Conservation (phyloP, 225 moss, liverwort and hornwort species). For the Thuidium tamariscinum region DNA sequence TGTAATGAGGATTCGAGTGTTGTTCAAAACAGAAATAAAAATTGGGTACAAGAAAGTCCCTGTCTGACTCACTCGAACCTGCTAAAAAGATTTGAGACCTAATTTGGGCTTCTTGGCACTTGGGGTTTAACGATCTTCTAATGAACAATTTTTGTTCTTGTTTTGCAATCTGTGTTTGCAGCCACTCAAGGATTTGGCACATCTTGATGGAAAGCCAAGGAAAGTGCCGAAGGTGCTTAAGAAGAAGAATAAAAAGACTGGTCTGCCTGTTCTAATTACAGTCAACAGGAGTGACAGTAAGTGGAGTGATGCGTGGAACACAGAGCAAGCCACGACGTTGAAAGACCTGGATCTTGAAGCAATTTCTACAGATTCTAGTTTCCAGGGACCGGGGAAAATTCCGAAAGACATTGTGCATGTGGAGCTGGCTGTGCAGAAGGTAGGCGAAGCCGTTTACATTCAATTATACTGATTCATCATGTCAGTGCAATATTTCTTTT, state of each 20-base stretch:
- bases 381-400: constrained; percentile 9
- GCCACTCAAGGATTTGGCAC: constrained; percentile 24
- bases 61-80: neutral
- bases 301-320: constrained; percentile 43
- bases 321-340: constrained; percentile 42
- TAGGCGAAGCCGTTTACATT: neutral
- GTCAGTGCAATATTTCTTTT: neutral
- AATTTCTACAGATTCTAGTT: constrained; percentile 15
- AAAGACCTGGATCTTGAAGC: constrained; percentile 21
- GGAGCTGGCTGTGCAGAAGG: constrained; percentile 39
- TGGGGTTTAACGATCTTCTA: neutral
- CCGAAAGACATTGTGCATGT: constrained; percentile 27
- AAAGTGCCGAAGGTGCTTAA: neutral
- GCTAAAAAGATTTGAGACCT: neutral
- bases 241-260: neutral
- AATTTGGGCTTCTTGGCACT: neutral
- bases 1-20: neutral
- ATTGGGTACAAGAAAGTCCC: neutral
- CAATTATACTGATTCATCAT: neutral
- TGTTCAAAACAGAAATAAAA: neutral
- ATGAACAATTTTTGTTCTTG: neutral
- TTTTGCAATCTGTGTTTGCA: neutral
- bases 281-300: constrained; percentile 44
- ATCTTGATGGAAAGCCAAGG: constrained; percentile 5
- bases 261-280: constrained; percentile 8